Evolutionary conservation across 176 grass and related monocot species (phyloP), one percentile per base, ranked within the genome.

Genomic region (Melocanna baccifera): DNA sequence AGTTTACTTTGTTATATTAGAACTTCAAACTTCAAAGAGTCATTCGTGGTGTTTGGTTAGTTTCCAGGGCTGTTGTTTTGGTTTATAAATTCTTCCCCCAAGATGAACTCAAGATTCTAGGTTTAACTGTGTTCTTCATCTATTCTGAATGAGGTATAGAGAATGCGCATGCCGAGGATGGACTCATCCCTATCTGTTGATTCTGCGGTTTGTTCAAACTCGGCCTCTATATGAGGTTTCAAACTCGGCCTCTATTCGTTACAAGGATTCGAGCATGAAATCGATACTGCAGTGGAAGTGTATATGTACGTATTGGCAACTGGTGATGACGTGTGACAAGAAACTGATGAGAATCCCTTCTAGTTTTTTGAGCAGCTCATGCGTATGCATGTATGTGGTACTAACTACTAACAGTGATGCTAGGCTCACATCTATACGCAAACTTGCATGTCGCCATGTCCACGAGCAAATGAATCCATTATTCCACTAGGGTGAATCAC

Each of bases 381-480:
- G 55, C 45, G 14, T n/a, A n/a, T n/a, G n/a, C 34, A 57, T 51
- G 28, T 51, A 36, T 48, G 18, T 47, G 43, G 5, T 40, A 23
- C 0, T 71, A 48, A 48, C 25, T n/a, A n/a, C n/a, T n/a, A n/a
- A n/a, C n/a, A 46, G 40, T 86, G 13, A 9, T 62, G 20, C 10
- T 71, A 45, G 25, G 62, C 7, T n/a, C 47, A 45, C 48, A 85
- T 67, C n/a, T 68, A 14, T 58, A 23, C 57, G 28, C 4, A 55
- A 14, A 73, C 50, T 84, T 79, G 28, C 57, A 58, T 84, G 66
- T 43, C 16, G 1, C 37, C 15, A 82, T 63, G 51, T 69, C 28
- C 52, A 37, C 39, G 69, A 42, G 50, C 13, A 69, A 55, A 75
- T 86, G 25, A 81, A 34, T 19, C 18, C 48, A 40, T 56, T 85